These are phyloP conservation scores for Colletotrichum tofieldiae DNA, from an alignment of 2,329 filamentous ascomycete genomes.

Conservation along the genomic window DNA sequence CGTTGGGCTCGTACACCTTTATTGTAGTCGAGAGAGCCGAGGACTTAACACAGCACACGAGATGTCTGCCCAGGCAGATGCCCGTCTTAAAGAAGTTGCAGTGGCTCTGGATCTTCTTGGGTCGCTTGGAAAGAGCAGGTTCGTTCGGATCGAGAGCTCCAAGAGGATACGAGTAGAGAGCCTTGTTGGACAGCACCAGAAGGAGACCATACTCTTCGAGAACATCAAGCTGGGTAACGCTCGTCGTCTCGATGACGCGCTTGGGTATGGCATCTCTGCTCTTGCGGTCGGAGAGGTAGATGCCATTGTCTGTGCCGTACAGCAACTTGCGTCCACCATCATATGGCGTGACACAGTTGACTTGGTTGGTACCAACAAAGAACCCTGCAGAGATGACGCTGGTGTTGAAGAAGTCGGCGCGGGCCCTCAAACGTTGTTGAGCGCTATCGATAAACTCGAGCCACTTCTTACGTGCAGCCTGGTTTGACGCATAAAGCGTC, in stretches of 20 bases:
- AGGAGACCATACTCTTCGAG: constrained; percentile 95
- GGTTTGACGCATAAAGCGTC: constrained; percentile 88
- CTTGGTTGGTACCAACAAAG: constrained; percentile 79
- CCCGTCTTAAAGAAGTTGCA: constrained; percentile 99
- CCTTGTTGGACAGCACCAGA: constrained; percentile 93
- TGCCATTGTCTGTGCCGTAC: constrained; percentile 93
- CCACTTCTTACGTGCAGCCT: constrained; percentile 93
- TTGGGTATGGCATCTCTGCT: constrained; percentile 86
- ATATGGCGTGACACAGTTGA: constrained; percentile 95
- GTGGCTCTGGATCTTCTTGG: constrained; percentile 96
- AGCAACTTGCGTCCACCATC: constrained; percentile 96
- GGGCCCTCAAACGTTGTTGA: constrained; percentile 88
- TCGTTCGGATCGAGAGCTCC: constrained; percentile 90
- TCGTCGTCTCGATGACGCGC: constrained; percentile 87
- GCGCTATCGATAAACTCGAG: constrained; percentile 95
- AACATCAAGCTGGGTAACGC: constrained; percentile 95
- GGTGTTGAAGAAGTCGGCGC: constrained; percentile 92
- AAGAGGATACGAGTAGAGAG: constrained; percentile 89
- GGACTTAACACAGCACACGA: constrained; percentile 97
- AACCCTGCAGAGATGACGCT: constrained; percentile 72
- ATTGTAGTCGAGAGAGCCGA: constrained; percentile 94
- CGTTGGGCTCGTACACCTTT: constrained; percentile 99
- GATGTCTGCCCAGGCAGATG: constrained; percentile 92
- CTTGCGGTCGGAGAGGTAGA: constrained; percentile 93
- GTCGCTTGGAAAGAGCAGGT: constrained; percentile 83